Conservation (phyloP, 495 filamentous ascomycete genomes). For the Neurospora intermedia region DNA sequence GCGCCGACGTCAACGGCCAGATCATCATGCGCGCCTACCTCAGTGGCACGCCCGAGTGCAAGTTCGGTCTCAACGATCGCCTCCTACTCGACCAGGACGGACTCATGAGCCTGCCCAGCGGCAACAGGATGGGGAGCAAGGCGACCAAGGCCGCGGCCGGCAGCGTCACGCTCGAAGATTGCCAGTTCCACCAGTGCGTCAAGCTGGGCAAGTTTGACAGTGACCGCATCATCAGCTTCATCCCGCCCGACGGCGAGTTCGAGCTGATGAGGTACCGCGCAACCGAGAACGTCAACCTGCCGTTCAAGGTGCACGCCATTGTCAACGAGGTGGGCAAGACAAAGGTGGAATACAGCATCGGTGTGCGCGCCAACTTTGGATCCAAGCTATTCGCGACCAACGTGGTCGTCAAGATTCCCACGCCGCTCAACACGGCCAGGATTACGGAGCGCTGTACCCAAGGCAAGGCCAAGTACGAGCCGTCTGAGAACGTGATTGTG, state of each 20-base stretch:
- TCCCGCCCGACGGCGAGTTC: slow-evolving; percentile 97
- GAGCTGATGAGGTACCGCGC: slow-evolving; percentile 99
- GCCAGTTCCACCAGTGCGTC: slow-evolving; percentile 99
- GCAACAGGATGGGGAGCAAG: slow-evolving; percentile 64
- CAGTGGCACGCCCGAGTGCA: slow-evolving; percentile 93
- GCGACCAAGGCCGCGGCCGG: slow-evolving; percentile 92
- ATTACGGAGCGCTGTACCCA: slow-evolving; percentile 91
- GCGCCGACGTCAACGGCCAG: slow-evolving; percentile 94
- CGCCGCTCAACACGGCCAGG: slow-evolving; percentile 89
- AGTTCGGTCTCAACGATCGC: slow-evolving; percentile 97
- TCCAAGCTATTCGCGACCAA: slow-evolving; percentile 96
- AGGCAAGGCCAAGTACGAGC: slow-evolving; percentile 97
- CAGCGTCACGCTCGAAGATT: slow-evolving; percentile 93
- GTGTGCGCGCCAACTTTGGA: slow-evolving; percentile 93
- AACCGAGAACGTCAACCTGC: slow-evolving; percentile 98
- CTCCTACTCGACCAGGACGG: slow-evolving; percentile 76
- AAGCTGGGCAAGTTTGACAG: slow-evolving; percentile 95
- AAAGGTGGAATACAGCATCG: slow-evolving; percentile 97
- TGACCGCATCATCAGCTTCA: slow-evolving; percentile 94
- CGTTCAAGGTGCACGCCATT: slow-evolving; percentile 97
- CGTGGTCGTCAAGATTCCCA: slow-evolving; percentile 91
- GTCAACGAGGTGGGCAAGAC: slow-evolving; percentile 95
- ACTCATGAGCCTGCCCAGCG: slow-evolving; percentile 51
- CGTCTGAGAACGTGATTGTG: slow-evolving; percentile 92
- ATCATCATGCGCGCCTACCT: slow-evolving; percentile 99